Conservation (phyloP, 2,329 filamentous ascomycete species). For the Fusarium sp. region DNA sequence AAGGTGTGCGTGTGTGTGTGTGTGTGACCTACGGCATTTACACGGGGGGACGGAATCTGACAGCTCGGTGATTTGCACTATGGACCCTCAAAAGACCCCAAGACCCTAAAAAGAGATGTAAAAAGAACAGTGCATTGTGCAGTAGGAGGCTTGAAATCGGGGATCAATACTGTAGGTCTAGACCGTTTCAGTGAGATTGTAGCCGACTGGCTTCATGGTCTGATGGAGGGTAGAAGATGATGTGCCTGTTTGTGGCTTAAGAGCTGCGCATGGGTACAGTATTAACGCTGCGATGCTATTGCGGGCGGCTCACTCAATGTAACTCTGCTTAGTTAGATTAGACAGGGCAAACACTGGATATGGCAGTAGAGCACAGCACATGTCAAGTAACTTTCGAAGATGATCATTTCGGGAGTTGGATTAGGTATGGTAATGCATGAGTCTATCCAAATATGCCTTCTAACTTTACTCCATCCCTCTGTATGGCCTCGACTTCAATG, state of each 20-base stretch:
- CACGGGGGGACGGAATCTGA: conserved; percentile 16
- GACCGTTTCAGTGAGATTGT: conserved; percentile 35
- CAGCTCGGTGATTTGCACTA: conserved; percentile 32
- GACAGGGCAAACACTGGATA: neutral
- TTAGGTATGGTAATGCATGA: conserved; percentile 26
- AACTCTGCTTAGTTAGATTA: neutral
- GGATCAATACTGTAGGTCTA: conserved; percentile 1
- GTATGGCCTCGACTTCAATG: conserved; percentile 4
- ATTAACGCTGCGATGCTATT: conserved; percentile 11
- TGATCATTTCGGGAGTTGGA: conserved; percentile 24
- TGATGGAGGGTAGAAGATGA: conserved; percentile 26
- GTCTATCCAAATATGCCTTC: conserved; percentile 33
- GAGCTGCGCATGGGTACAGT: neutral
- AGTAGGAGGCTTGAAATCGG: neutral
- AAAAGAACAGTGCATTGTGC: neutral
- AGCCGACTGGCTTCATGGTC: conserved; percentile 25
- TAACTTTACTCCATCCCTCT: conserved; percentile 14
- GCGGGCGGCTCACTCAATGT: conserved; percentile 16
- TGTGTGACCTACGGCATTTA: conserved; percentile 19
- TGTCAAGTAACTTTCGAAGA: neutral
- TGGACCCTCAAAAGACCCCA: conserved; percentile 15
- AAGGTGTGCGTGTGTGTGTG: neutral
- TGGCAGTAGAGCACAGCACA: neutral
- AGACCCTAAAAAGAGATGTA: neutral
- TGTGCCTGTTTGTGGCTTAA: conserved; percentile 11